A percentile compares a stretch with the other conserved stretches of the same genome.
Evolutionary conservation across 1,139 yeast species (phyloP).

Genomic region (Suhomyces atakaporum): DNA sequence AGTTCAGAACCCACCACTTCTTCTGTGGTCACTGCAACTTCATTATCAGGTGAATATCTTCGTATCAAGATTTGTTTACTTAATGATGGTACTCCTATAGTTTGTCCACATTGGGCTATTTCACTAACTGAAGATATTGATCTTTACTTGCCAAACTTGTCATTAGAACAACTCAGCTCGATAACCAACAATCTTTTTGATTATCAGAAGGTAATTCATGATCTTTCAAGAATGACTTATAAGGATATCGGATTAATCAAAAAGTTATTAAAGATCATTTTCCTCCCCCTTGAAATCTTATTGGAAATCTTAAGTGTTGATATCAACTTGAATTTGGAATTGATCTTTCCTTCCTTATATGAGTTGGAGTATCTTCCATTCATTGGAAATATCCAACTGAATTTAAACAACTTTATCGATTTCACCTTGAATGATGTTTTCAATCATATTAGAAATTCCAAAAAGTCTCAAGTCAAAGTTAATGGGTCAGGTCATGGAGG

Average conservation of each 20-base stretch:
- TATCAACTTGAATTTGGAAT: constrained; percentile 74
- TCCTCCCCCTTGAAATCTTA: constrained; percentile 65
- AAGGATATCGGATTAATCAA: constrained; percentile 41
- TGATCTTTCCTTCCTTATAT: constrained; percentile 75
- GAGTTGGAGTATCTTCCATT: constrained; percentile 60
- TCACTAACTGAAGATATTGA: constrained; percentile 59
- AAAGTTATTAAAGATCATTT: constrained; percentile 44
- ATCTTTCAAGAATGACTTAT: constrained; percentile 40
- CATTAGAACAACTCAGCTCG: constrained; percentile 44
- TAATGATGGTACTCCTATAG: constrained; percentile 84
- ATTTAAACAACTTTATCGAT: constrained; percentile 77
- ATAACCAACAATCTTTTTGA: constrained; percentile 47
- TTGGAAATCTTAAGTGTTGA: constrained; percentile 55
- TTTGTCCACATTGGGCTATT: constrained; percentile 71
- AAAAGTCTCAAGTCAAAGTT: constrained; percentile 20
- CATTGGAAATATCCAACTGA: constrained; percentile 47
- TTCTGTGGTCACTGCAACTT: constrained; percentile 89
- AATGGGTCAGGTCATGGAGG: constrained; percentile 23
- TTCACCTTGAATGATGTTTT: constrained; percentile 70
- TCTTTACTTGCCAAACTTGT: constrained; percentile 47
- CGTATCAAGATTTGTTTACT: constrained; percentile 70
- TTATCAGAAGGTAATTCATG: constrained; percentile 44
- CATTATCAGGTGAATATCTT: constrained; percentile 79
- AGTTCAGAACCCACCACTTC: constrained; percentile 29
- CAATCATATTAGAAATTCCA: constrained; percentile 68